Evolutionary conservation across 2,329 filamentous ascomycete species (phyloP), one percentile per base, ranked within the genome.

Genomic region (Ascochyta koolunga): DNA sequence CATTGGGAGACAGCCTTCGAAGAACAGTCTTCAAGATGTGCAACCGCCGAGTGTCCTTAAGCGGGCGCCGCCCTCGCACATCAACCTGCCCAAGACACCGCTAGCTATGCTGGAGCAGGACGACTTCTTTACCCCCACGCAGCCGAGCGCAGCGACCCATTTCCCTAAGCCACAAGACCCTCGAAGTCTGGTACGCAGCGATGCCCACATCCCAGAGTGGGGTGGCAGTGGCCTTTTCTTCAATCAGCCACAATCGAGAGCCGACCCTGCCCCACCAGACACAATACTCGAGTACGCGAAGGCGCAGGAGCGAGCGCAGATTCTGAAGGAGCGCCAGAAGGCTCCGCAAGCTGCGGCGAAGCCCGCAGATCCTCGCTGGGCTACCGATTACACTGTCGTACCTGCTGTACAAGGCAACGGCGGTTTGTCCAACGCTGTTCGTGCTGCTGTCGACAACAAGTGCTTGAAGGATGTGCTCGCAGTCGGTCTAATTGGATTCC

Each of bases 401-500:
- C 87, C 88, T 50, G 90, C 92, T 0, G 89, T 96, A 50, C 91
- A 96, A 76, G 93, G 93, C 53, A 98, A 98, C 69, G 93, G 92
- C 19, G 95, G 93, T 18, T 83, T 98, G 42, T 87, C 90, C 66
- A 97, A 96, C 71, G 93, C 93, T 4, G 87, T 95, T 29, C 86
- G 90, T 58, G 91, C 91, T 15, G 89, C 90, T 2, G 81, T 85
- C 15, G 84, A 90, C 40, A 85, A 87, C 49, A 88, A 87, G 18
- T 83, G 84, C 57, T 78, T 91, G 9, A 82, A 83, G 18, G 89
- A 96, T 50, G 89, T 91, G 69, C 89, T 88, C n/a, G 96, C 90
- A 87, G 89, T 98, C 4, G 93, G 93, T 47, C 96, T 93, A 0
- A 78, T 98, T 37, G 95, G 93, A 18, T 97, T 97, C 86, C 93